Conservation (phyloP, 2,329 filamentous ascomycete species). For the Exophiala mesophila region DNA sequence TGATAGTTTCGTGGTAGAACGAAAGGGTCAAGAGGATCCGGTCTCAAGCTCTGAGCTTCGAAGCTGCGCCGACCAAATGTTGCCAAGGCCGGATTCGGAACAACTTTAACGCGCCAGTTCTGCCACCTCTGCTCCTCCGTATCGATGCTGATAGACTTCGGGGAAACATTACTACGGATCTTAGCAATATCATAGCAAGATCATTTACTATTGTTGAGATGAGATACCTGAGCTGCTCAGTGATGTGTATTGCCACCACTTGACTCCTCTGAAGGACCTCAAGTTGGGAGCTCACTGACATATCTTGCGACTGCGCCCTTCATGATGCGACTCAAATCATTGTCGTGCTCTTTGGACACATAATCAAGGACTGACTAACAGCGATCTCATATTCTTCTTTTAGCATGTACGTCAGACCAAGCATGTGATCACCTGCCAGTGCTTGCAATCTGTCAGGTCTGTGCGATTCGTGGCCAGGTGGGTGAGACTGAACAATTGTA, state of each 20-base stretch:
- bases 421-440: constrained; percentile 21
- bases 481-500: neutral
- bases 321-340: constrained; percentile 9
- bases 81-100: neutral
- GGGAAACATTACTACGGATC: too few species aligned
- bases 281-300: constrained; percentile 16
- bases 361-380: constrained; percentile 11
- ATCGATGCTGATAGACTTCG: too few species aligned
- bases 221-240: too few species aligned
- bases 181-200: too few species aligned
- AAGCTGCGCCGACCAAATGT: neutral
- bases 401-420: constrained; percentile 19
- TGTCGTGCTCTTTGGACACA: constrained; percentile 8
- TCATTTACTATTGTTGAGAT: too few species aligned
- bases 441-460: constrained; percentile 17
- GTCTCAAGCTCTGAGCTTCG: neutral
- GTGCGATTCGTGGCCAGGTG: constrained; percentile 1
- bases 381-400: constrained; percentile 20
- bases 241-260: too few species aligned
- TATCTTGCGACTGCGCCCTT: constrained; percentile 6
- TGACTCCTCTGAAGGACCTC: too few species aligned
- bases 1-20: too few species aligned
- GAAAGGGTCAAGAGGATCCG: too few species aligned
- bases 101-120: neutral
- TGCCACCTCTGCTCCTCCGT: too few species aligned